A percentile compares a stretch with the other conserved stretches of the same genome.
Evolutionary conservation across 2,329 filamentous ascomycete genomes (phyloP).

Genomic region (Capronia epimyces): DNA sequence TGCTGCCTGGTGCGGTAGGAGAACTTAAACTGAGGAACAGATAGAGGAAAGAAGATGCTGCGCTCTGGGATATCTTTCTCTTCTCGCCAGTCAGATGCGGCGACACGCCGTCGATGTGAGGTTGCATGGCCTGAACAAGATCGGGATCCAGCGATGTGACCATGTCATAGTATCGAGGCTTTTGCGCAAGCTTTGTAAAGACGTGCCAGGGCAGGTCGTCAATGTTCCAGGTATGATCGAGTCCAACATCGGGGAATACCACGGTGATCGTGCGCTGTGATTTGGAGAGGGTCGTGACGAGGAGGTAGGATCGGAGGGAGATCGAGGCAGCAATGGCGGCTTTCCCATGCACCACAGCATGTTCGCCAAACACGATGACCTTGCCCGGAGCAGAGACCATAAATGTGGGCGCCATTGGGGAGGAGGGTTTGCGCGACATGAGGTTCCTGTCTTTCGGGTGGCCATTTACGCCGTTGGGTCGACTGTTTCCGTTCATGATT

Average conservation of each 20-base stretch:
- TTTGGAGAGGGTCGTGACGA: conserved; percentile 90
- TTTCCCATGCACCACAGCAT: conserved; percentile 97
- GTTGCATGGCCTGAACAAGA: conserved; percentile 72
- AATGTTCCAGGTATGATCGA: conserved; percentile 91
- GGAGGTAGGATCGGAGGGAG: conserved; percentile 90
- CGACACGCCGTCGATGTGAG: conserved; percentile 69
- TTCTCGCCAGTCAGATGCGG: conserved; percentile 59
- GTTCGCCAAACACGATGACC: conserved; percentile 96
- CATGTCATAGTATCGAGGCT: conserved; percentile 90
- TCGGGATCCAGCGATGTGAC: conserved; percentile 79
- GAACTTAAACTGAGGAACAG: conserved; percentile 83
- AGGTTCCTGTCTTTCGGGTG: conserved; percentile 20
- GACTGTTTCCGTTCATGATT: conserved; percentile 20
- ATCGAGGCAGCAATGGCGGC: conserved; percentile 92
- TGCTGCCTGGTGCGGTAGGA: conserved; percentile 69
- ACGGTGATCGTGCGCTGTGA: conserved; percentile 81
- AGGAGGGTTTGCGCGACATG: conserved; percentile 41
- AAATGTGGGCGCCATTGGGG: conserved; percentile 74
- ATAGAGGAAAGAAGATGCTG: conserved; percentile 83
- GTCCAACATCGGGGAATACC: conserved; percentile 82
- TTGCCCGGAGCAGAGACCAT: conserved; percentile 98
- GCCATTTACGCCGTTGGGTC: conserved; percentile 24
- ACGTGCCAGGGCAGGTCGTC: conserved; percentile 79
- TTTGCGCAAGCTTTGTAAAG: conserved; percentile 76
- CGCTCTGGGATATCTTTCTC: conserved; percentile 77